Percentiles rank a stretch among this genome's conserved stretches.
These are phyloP conservation scores for Panaeolus cyanescens DNA, from an alignment of 768 basidiomycete species.

Conservation along the genomic window DNA sequence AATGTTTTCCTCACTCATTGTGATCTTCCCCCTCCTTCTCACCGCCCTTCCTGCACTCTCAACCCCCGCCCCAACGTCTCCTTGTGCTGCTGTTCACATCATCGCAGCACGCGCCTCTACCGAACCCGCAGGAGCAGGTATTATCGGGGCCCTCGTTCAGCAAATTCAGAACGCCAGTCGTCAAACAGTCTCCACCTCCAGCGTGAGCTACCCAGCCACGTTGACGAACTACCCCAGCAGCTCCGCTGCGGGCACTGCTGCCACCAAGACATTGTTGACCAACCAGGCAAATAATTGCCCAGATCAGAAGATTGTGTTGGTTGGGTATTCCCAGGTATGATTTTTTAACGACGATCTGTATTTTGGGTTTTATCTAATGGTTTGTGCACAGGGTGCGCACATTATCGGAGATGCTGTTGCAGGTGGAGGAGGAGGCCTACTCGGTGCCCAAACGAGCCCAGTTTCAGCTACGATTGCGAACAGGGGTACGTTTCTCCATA, in stretches of 20 bases:
- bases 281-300: constrained; percentile 32
- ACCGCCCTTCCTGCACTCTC: background rate
- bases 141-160: constrained; percentile 19
- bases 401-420: constrained; percentile 19
- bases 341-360: background rate
- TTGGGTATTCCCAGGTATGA: constrained; percentile 34
- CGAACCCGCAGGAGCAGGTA: constrained; percentile 20
- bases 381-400: background rate
- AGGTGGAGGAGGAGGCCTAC: constrained; percentile 14
- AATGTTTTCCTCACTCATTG: background rate
- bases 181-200: constrained; percentile 8
- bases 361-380: background rate
- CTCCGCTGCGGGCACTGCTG: constrained; percentile 20
- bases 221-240: background rate
- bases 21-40: background rate
- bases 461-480: constrained; percentile 18
- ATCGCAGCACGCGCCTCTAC: constrained; percentile 23
- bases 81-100: constrained; percentile 23
- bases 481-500: constrained; percentile 4
- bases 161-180: constrained; percentile 8
- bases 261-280: constrained; percentile 30
- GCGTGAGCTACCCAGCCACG: background rate
- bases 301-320: constrained; percentile 29
- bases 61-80: constrained; percentile 13
- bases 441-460: constrained; percentile 20